Evolutionary conservation across 352 stramenopile genomes (phyloP).

Genomic region (Phytopythium oedochilum): DNA sequence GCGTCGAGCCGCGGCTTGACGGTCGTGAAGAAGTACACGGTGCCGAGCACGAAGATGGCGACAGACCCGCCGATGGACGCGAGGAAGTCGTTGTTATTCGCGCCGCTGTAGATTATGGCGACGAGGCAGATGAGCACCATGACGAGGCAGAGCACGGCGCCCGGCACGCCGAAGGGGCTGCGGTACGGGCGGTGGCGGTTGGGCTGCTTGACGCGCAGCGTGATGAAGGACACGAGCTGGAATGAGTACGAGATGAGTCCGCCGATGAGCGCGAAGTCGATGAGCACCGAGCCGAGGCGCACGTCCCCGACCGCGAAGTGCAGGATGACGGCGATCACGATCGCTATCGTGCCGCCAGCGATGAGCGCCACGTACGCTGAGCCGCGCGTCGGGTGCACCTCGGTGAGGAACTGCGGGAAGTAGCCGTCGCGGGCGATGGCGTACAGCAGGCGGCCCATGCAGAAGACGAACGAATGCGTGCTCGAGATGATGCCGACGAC

Average conservation of each 20-base stretch:
- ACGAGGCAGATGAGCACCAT: constrained; percentile 36
- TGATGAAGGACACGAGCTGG: constrained; percentile 58
- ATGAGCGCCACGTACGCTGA: constrained; percentile 43
- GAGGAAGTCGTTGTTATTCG: constrained; percentile 41
- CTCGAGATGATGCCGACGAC: constrained; percentile 46
- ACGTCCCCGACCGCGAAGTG: constrained; percentile 53
- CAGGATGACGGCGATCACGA: constrained; percentile 34
- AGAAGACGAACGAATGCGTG: constrained; percentile 69
- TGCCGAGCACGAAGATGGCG: constrained; percentile 37
- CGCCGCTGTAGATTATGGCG: constrained; percentile 54
- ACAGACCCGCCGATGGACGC: constrained; percentile 39
- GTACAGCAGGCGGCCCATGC: constrained; percentile 55
- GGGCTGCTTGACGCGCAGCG: constrained; percentile 38
- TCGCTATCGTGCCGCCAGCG: constrained; percentile 27
- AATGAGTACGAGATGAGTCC: constrained; percentile 61
- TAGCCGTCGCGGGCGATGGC: constrained; percentile 55
- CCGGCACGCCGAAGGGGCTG: constrained; percentile 39
- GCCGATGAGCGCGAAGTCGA: constrained; percentile 47
- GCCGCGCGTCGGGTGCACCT: constrained; percentile 27
- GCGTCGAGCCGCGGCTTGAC: constrained; percentile 31
- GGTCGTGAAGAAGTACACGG: constrained; percentile 31
- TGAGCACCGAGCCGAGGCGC: constrained; percentile 47
- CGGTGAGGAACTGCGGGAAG: constrained; percentile 41
- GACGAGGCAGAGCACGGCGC: constrained; percentile 32
- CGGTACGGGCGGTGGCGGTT: constrained; percentile 41